A percentile compares a stretch with the other conserved stretches of the same genome.
Evolutionary conservation across 2,329 filamentous ascomycete genomes (phyloP).

Genomic region (Fusarium scirpi): DNA sequence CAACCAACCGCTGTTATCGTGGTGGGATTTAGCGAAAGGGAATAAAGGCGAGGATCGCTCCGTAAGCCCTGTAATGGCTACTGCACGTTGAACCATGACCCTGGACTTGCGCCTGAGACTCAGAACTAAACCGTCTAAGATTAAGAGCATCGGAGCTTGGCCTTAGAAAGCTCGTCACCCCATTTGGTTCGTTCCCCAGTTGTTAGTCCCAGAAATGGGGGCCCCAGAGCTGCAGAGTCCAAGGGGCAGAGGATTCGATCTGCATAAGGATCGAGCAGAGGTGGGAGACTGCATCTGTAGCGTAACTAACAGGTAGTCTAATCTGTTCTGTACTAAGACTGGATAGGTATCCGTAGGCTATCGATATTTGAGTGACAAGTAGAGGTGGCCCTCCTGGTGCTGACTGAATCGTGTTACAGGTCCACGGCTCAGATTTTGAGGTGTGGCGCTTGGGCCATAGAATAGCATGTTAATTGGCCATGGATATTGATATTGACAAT

Average conservation of each 20-base stretch:
- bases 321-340: background rate
- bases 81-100: slow-evolving; percentile 28
- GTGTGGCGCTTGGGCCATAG: slow-evolving; percentile 33
- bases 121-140: slow-evolving; percentile 31
- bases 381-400: slow-evolving; percentile 4
- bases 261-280: slow-evolving; percentile 10
- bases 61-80: slow-evolving; percentile 4
- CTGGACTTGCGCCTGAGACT: slow-evolving; percentile 15
- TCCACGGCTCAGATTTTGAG: slow-evolving; percentile 5
- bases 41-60: slow-evolving; percentile 9
- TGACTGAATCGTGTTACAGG: slow-evolving; percentile 25
- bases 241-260: slow-evolving; percentile 26
- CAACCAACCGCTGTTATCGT: slow-evolving; percentile 9
- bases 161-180: slow-evolving; percentile 27
- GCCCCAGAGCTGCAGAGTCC: slow-evolving; percentile 2
- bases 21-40: slow-evolving; percentile 28
- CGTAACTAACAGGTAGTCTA: background rate
- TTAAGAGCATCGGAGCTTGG: slow-evolving; percentile 36
- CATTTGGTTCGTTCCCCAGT: slow-evolving; percentile 37
- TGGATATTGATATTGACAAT: slow-evolving; percentile 14
- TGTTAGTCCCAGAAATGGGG: slow-evolving; percentile 17
- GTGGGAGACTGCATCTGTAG: background rate
- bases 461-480: slow-evolving; percentile 22
- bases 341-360: background rate
- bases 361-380: background rate